Evolutionary conservation across 75 land plant genomes (phyloP).

Genomic region (Cryptomeria japonica): DNA sequence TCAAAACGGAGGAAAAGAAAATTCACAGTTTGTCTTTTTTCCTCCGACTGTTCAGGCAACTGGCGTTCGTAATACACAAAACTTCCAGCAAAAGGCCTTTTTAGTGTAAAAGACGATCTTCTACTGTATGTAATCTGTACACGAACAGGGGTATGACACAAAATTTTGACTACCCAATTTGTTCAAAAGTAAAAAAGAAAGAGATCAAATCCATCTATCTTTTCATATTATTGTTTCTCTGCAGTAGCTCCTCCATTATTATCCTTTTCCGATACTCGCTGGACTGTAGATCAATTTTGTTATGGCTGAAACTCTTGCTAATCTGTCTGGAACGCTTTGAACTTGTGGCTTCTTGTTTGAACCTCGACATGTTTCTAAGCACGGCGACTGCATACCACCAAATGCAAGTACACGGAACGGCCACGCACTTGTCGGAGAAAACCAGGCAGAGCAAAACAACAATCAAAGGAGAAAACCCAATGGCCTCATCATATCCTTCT

Average conservation of each 20-base stretch:
- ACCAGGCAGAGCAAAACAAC: background rate
- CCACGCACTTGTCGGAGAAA: background rate
- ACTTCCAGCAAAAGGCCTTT: background rate
- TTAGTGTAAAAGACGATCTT: no score
- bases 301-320: background rate
- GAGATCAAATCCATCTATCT: no score
- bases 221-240: background rate
- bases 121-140: background rate
- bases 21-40: no score
- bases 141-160: background rate
- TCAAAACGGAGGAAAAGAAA: background rate
- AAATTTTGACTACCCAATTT: no score
- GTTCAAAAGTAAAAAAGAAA: no score
- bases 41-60: background rate
- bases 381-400: background rate
- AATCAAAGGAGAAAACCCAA: background rate
- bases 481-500: constrained; percentile 1
- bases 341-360: background rate
- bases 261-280: background rate
- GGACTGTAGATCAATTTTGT: background rate
- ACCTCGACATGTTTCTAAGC: background rate
- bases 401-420: background rate
- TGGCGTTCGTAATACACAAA: background rate
- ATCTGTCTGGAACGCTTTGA: background rate
- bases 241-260: background rate